Evolutionary conservation across 192 early-diverging fungal species (phyloP).

Genomic region (Coemansia sp.): DNA sequence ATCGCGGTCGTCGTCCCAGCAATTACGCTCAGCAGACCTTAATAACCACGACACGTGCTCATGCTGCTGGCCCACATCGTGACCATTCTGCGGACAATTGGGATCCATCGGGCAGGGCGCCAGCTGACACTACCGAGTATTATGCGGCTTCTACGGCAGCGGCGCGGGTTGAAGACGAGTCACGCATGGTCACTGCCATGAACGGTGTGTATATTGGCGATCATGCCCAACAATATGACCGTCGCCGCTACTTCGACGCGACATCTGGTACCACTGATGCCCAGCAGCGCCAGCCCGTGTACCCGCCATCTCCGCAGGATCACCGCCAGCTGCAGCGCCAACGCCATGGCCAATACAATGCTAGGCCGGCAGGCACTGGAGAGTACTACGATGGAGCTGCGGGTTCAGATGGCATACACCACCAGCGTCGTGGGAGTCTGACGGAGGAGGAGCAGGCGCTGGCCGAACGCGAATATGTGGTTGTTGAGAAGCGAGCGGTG

Average conservation of each 20-base stretch:
- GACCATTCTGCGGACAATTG: neutral
- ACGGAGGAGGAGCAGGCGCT: slow-evolving; percentile 54
- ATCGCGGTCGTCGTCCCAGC: neutral
- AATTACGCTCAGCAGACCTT: slow-evolving; percentile 8
- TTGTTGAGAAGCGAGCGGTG: slow-evolving; percentile 68
- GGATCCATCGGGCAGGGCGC: no score
- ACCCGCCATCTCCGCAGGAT: slow-evolving; percentile 6
- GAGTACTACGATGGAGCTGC: neutral
- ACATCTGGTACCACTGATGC: neutral
- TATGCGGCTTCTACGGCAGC: neutral
- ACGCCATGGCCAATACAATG: neutral
- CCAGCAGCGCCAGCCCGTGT: slow-evolving; percentile 5
- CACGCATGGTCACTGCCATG: slow-evolving; percentile 9
- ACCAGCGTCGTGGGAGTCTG: slow-evolving; percentile 17
- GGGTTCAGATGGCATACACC: neutral
- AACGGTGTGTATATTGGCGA: slow-evolving; percentile 13
- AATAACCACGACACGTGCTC: neutral
- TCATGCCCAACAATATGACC: neutral
- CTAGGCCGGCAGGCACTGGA: neutral
- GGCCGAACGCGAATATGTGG: slow-evolving; percentile 71
- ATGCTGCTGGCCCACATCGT: slow-evolving; percentile 5
- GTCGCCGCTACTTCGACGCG: neutral
- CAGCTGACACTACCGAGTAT: neutral
- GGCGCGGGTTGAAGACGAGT: neutral
- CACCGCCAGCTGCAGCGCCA: slow-evolving; percentile 10